Percentiles rank a stretch among this genome's conserved stretches.
phyloP scores from a whole-genome alignment of 1,284 basidiomycete species.

The Malassezia japonica region DNA sequence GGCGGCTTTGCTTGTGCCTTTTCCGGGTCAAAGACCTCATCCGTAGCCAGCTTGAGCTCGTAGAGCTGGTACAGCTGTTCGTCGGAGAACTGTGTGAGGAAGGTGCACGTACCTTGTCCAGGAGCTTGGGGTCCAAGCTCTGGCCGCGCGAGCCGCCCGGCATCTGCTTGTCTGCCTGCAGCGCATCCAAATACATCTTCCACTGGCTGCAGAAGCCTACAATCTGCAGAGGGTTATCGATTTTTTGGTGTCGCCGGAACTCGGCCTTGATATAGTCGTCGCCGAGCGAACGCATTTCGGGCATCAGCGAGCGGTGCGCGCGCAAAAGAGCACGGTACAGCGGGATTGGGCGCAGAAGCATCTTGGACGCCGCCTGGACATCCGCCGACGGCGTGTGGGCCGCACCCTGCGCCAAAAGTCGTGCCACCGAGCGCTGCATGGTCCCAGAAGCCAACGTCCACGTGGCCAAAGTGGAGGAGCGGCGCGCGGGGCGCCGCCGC shows the following conservation, averaged over 20 bases:
- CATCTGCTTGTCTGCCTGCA: conserved; percentile 26
- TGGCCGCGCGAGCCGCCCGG: conserved; percentile 22
- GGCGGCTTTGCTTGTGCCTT: conserved; percentile 22
- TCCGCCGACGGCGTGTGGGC: neutral
- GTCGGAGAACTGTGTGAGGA: conserved; percentile 29
- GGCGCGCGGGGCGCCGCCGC: no score
- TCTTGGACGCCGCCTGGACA: conserved; percentile 6
- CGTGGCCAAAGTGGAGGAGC: no score
- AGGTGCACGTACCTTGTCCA: conserved; percentile 24
- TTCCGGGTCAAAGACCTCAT: conserved; percentile 34
- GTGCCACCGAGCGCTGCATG: neutral
- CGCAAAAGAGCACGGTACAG: conserved; percentile 43
- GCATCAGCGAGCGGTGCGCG: conserved; percentile 31
- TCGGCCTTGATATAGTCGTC: conserved; percentile 48
- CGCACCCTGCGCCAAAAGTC: neutral
- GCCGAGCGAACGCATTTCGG: conserved; percentile 46
- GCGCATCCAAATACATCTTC: conserved; percentile 45
- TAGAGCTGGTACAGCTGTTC: conserved; percentile 49
- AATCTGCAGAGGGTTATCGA: conserved; percentile 45
- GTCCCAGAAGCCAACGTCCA: neutral
- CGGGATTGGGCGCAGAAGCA: conserved; percentile 38
- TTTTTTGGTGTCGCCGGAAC: conserved; percentile 34
- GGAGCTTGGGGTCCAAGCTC: conserved; percentile 26
- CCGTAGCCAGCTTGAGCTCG: conserved; percentile 39
- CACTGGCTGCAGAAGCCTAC: conserved; percentile 46